These are phyloP conservation scores for Aspergillus tanneri DNA, from an alignment of 2,329 filamentous ascomycete genomes.

Conservation along the genomic window DNA sequence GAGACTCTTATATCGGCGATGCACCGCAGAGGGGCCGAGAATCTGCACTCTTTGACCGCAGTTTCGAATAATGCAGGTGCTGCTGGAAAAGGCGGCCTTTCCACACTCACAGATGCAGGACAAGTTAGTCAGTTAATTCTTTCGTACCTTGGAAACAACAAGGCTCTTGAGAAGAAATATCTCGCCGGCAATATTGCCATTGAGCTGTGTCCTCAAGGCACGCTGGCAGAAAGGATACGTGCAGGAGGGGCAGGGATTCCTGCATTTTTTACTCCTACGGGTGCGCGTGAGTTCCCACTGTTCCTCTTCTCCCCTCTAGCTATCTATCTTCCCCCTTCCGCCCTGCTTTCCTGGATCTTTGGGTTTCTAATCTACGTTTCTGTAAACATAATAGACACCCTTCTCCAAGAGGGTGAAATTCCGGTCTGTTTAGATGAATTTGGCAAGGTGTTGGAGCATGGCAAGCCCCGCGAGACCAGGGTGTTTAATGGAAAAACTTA, in stretches of 20 bases:
- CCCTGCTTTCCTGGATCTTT: too few species aligned
- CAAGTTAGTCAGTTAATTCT: constrained; percentile 71
- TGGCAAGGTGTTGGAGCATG: constrained; percentile 72
- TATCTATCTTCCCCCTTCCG: too few species aligned
- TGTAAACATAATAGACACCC: constrained; percentile 27
- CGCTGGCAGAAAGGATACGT: constrained; percentile 54
- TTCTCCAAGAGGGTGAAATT: constrained; percentile 42
- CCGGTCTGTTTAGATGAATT: constrained; percentile 80
- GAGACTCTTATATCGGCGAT: constrained; percentile 73
- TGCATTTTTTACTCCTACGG: constrained; percentile 78
- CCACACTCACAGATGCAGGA: constrained; percentile 65
- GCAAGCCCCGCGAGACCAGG: constrained; percentile 66
- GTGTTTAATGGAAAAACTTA: constrained; percentile 72
- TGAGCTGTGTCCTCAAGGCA: constrained; percentile 73
- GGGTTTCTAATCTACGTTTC: too few species aligned
- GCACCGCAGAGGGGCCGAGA: constrained; percentile 57
- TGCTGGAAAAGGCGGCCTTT: constrained; percentile 66
- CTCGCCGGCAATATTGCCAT: constrained; percentile 71
- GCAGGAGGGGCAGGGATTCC: constrained; percentile 75
- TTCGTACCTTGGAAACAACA: constrained; percentile 76
- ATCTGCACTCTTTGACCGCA: constrained; percentile 62
- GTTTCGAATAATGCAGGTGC: constrained; percentile 80
- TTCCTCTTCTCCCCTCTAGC: background rate
- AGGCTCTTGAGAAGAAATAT: constrained; percentile 71
- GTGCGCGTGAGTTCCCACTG: constrained; percentile 53